Conservation (phyloP, 495 filamentous ascomycete genomes). For the Hypoxylon trugodes region DNA sequence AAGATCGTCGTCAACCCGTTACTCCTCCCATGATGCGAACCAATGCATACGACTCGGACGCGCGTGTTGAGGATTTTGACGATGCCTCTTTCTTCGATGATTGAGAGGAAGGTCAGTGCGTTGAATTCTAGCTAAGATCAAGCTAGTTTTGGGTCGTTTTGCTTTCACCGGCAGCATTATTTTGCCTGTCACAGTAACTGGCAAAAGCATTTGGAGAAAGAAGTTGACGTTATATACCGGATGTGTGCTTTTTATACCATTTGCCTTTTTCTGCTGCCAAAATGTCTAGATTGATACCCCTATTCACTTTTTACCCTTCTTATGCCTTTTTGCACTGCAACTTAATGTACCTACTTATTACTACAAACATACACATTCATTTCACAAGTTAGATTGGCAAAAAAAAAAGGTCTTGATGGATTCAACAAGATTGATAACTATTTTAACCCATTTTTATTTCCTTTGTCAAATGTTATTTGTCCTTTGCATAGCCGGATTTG, state of each 20-base stretch:
- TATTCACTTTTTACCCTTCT: conserved; percentile 18
- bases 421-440: conserved; percentile 30
- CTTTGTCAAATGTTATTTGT: too few relatives aligned
- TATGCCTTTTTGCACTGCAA: conserved; percentile 21
- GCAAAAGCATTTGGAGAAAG: conserved; percentile 25
- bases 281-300: conserved; percentile 49
- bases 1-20: conserved; percentile 54
- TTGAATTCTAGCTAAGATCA: neutral
- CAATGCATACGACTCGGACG: conserved; percentile 76
- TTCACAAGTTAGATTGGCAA: conserved; percentile 25
- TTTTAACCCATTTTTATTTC: conserved; percentile 1
- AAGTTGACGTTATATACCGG: conserved; percentile 34
- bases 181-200: conserved; percentile 9
- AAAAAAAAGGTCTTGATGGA: conserved; percentile 3
- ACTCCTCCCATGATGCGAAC: conserved; percentile 77
- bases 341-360: conserved; percentile 30
- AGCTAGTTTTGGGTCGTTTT: conserved; percentile 2
- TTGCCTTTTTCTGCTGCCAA: conserved; percentile 37
- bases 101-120: conserved; percentile 19
- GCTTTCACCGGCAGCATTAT: conserved; percentile 12
- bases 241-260: conserved; percentile 43
- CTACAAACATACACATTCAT: conserved; percentile 9
- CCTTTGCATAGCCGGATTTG: conserved; percentile 35
- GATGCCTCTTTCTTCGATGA: conserved; percentile 67
- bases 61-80: conserved; percentile 64